Evolutionary conservation across 495 filamentous ascomycete genomes (phyloP).

Genomic region (Aspergillus saccharolyticus): DNA sequence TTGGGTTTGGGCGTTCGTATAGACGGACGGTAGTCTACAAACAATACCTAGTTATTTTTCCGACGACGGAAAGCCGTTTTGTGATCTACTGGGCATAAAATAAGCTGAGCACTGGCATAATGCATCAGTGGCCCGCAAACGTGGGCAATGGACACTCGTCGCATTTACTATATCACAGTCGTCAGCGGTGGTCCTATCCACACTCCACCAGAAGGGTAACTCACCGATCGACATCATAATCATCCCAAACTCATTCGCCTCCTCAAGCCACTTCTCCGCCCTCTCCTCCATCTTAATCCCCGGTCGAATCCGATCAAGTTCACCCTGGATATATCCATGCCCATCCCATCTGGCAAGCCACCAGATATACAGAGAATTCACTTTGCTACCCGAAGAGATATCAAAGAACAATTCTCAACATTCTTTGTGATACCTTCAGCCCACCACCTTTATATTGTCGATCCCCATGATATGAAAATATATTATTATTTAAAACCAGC

Average conservation of each 20-base stretch:
- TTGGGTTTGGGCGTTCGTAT: too few species aligned
- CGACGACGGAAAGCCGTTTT: too few species aligned
- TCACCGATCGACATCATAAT: conserved; percentile 11
- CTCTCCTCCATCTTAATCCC: conserved; percentile 2
- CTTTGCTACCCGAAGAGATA: neutral
- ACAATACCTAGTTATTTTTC: too few species aligned
- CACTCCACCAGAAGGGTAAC: neutral
- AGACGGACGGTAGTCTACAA: too few species aligned
- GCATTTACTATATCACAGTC: conserved; percentile 5
- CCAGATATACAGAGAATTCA: conserved; percentile 27
- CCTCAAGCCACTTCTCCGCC: conserved; percentile 11
- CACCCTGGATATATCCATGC: conserved; percentile 27
- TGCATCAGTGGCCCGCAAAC: too few species aligned
- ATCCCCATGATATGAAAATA: neutral
- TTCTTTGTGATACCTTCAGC: neutral
- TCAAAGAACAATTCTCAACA: neutral
- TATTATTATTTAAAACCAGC: neutral
- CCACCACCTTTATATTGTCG: neutral
- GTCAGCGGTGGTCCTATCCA: neutral
- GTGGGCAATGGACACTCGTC: conserved; percentile 1
- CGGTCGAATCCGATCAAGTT: conserved; percentile 28
- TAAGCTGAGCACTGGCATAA: too few species aligned
- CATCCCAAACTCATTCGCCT: conserved; percentile 12
- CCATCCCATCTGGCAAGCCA: conserved; percentile 38
- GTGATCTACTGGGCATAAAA: too few species aligned